Evolutionary conservation across 257 asterid species (phyloP), one percentile per base, ranked within the genome.

Genomic region (Solanum medicagineum): DNA sequence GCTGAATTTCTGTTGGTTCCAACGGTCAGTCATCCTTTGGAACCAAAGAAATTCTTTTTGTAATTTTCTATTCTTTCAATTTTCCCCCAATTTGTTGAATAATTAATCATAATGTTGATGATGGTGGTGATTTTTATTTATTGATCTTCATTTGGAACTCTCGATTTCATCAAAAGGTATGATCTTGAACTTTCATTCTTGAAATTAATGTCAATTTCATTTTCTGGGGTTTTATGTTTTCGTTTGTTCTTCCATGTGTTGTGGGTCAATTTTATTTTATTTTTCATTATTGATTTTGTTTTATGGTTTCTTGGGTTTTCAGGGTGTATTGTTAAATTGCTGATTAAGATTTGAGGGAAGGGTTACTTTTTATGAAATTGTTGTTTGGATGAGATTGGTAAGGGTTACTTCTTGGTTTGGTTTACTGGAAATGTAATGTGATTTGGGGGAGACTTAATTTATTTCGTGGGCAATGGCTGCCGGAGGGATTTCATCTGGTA

Each of bases 401-500:
- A 85, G 71, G 85, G 36, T 32, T 81, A n/a, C 56, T 86, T 45
- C 24, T 26, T 87, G 80, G 80, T 86, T 89, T 85, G 84, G 70
- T 26, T 85, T 73, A 66, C 83, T 87, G 89, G 85, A 86, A 71
- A 84, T 47, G 85, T 88, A 80, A 81, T 89, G 92, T 89, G 90
- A 89, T 86, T 74, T 79, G 85, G 51, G 51, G 89, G 62, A 90
- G 68, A 90, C 80, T 89, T 44, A 6, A 24, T 15, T 3, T 62
- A 20, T 81, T 82, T 84, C 56, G 85, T 45, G 84, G 88, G 88
- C 86, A 85, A 92, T 93, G 98, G 94, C 91, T 85, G 86, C 88
- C 24, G 63, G 45, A 51, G 92, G 92, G 86, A 69, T 87, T 85
- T 88, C 94, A 63, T 85, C 89, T 77, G 69, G 70, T 77, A 90